Evolutionary conservation across 805 yeast genomes (phyloP).

Genomic region (Nakazawaea pomicola): DNA sequence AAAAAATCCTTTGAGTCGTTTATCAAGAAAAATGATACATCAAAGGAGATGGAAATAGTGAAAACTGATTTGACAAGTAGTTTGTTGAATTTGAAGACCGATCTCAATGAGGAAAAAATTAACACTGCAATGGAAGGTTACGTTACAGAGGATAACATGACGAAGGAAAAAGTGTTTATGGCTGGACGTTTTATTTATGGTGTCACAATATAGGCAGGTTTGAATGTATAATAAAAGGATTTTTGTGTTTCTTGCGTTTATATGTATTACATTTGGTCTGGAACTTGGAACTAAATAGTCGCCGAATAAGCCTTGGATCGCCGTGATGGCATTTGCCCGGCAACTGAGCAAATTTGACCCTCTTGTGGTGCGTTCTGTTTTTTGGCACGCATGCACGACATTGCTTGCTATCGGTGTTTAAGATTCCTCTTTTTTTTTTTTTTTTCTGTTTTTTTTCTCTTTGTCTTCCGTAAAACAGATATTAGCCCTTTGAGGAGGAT

Average conservation of each 20-base stretch:
- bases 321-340: too few species aligned
- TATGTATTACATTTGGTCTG: too few species aligned
- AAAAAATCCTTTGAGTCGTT: conserved; percentile 57
- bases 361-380: too few species aligned
- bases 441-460: too few species aligned
- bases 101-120: conserved; percentile 34
- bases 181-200: conserved; percentile 61
- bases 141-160: conserved; percentile 44
- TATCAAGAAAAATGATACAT: conserved; percentile 20
- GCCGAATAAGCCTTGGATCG: not conserved
- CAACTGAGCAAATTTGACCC: too few species aligned
- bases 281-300: not conserved
- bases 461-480: too few species aligned
- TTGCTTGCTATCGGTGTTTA: too few species aligned
- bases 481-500: too few species aligned
- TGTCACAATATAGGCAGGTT: conserved; percentile 26
- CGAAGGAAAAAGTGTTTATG: conserved; percentile 54
- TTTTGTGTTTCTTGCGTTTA: too few species aligned
- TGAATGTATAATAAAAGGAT: too few species aligned
- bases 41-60: conserved; percentile 40
- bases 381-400: too few species aligned
- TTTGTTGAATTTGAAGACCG: conserved; percentile 35
- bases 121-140: conserved; percentile 50
- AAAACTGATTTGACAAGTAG: conserved; percentile 43
- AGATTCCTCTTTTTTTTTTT: too few species aligned